Base-by-base conservation (phyloP, 352 stramenopile species). In the Globisporangium uncinulatum region DNA sequence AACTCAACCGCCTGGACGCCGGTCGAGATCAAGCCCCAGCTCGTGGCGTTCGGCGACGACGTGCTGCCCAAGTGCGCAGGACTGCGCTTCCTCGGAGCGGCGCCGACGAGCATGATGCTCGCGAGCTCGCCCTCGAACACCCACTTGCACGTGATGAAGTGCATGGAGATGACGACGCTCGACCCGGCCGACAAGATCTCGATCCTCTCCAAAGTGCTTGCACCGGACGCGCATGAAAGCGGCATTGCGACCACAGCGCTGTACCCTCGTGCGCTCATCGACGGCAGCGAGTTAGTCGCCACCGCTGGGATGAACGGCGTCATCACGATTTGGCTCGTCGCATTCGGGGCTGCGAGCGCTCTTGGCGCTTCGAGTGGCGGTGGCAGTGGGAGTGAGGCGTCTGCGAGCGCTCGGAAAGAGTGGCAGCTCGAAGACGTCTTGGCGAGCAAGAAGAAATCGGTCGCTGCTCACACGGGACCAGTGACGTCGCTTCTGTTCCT, bases 261-360 rank as follows among this genome's bases (percentile, higher is more conserved):
- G 0, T 86, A 78, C 24, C 69, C 64, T 8, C 66, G 67, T 3
- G 44, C 67, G 34, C 66, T 89, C 1, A 59, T 68, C 0, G 79
- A 79, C 47, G 69, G 70, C 3, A 64, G 78, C 13, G 76, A 92
- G 41, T 65, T 91, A 9, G 46, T 94, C 0, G 80, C 79, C 0
- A 92, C 79, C 3, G 83, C 68, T 1, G 79, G 77, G 3, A 68
- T 84, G 54, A 83, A 87, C 44, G 82, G 80, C 8, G 67, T 63
- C 8, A 62, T 92, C 57, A 81, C 78, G 34, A 42, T 92, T n/a
- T 92, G 83, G 82, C 66, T 85, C n/a, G 59, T 92, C 1, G 60
- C 74, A 4, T 66, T 73, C 24, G 64, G 70, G 31, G 59, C 61
- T 24, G 64, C 48, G 24, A 59, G 44, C 34, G 53, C 51, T 8